Evolutionary conservation across 257 asterid genomes (phyloP).

Genomic region (Leptodermis oblonga): DNA sequence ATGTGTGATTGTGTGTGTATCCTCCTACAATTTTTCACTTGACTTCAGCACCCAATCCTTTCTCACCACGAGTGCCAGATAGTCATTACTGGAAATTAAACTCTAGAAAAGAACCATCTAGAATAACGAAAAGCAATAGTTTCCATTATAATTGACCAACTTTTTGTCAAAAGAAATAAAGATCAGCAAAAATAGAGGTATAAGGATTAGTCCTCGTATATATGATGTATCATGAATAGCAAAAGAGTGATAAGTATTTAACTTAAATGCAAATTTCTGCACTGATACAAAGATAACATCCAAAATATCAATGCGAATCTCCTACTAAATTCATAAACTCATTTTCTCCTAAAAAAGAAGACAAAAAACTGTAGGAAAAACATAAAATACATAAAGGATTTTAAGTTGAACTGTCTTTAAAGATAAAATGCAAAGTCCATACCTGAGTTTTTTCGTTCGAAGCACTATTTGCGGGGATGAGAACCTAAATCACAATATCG

Average conservation of each 20-base stretch:
- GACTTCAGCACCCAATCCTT: background rate
- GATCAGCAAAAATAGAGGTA: background rate
- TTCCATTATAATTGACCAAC: background rate
- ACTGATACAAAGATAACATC: background rate
- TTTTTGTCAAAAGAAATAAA: background rate
- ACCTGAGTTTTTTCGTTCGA: slow-evolving; percentile 74
- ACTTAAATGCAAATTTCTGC: background rate
- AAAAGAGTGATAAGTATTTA: background rate
- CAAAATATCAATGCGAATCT: background rate
- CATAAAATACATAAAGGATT: background rate
- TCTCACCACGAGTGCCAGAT: background rate
- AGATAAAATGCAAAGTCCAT: background rate
- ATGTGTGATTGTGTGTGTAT: background rate
- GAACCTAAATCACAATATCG: slow-evolving; percentile 39
- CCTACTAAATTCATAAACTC: background rate
- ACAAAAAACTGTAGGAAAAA: too few species aligned
- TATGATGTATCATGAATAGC: background rate
- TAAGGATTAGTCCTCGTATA: background rate
- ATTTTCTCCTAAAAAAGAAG: too few species aligned
- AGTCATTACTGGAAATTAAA: background rate
- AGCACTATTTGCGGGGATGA: slow-evolving; percentile 55
- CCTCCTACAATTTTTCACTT: background rate
- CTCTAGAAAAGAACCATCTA: slow-evolving; percentile 1
- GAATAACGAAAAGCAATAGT: background rate
- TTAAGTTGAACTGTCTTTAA: background rate